Evolutionary conservation across 192 early-diverging fungal species (phyloP).

Genomic region (Oehlia diaphana): DNA sequence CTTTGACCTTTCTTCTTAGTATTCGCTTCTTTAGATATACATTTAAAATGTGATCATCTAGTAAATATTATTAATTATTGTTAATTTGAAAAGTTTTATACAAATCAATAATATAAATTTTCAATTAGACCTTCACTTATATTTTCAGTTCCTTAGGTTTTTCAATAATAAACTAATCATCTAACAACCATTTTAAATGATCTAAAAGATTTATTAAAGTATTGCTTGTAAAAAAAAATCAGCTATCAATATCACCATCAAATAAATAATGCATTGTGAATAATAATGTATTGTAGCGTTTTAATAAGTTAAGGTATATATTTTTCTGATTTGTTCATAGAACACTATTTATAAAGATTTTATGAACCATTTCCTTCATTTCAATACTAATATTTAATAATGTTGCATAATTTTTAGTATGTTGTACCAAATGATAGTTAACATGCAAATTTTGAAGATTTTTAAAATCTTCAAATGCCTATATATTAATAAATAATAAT

Average conservation of each 20-base stretch:
- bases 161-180: background rate
- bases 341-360: background rate
- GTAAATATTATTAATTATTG: too few species aligned
- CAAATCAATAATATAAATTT: too few species aligned
- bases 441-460: background rate
- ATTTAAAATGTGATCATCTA: too few species aligned
- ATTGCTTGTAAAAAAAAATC: background rate
- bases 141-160: too few species aligned
- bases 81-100: too few species aligned
- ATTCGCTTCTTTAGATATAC: background rate
- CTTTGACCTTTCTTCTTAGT: background rate
- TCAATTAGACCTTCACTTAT: too few species aligned
- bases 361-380: background rate
- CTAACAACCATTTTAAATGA: background rate
- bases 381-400: too few species aligned
- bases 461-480: constrained; percentile 1
- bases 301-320: background rate
- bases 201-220: background rate
- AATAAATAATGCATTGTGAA: background rate
- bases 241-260: background rate
- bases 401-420: background rate
- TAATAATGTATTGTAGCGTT: background rate
- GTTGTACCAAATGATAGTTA: background rate
- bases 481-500: too few species aligned
- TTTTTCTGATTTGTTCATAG: background rate